Evolutionary conservation across 495 filamentous ascomycete genomes (phyloP).

Genomic region (Usnea hakonensis): DNA sequence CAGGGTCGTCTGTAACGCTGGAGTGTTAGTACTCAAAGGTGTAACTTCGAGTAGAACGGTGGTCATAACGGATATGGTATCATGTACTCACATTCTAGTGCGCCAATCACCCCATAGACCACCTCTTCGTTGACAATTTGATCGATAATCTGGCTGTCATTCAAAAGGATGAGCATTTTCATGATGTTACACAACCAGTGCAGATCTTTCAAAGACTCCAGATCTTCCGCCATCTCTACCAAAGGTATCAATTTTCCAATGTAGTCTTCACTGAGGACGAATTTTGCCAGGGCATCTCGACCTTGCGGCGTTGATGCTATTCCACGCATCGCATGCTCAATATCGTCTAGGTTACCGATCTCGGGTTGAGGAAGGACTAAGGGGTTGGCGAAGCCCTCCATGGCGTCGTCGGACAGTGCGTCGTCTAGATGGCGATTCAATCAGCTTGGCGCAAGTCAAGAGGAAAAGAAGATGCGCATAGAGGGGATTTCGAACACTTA

Average conservation of each 20-base stretch:
- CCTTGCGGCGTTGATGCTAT: constrained; percentile 66
- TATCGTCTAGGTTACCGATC: constrained; percentile 70
- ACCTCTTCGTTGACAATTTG: constrained; percentile 82
- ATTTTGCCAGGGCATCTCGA: constrained; percentile 83
- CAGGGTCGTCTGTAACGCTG: constrained; percentile 66
- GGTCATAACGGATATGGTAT: neutral
- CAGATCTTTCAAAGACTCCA: constrained; percentile 76
- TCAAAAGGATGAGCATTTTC: constrained; percentile 90
- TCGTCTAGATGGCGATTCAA: constrained; percentile 52
- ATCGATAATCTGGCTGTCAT: constrained; percentile 91
- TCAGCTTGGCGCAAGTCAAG: constrained; percentile 11
- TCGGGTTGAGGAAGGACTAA: constrained; percentile 71
- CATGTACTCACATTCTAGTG: constrained; percentile 70
- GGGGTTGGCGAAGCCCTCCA: constrained; percentile 56
- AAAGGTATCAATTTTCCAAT: constrained; percentile 80
- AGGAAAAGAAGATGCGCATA: constrained; percentile 4
- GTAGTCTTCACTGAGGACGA: constrained; percentile 75
- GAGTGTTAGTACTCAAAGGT: constrained; percentile 8
- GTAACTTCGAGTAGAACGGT: neutral
- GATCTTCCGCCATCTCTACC: constrained; percentile 78
- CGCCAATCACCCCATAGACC: constrained; percentile 88
- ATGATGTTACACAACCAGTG: constrained; percentile 95
- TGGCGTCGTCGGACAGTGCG: constrained; percentile 77
- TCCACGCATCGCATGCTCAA: constrained; percentile 71
- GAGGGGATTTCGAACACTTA: constrained; percentile 25